Evolutionary conservation across 805 yeast species (phyloP), one percentile per base, ranked within the genome.

Genomic region (Ogataea ramenticola): DNA sequence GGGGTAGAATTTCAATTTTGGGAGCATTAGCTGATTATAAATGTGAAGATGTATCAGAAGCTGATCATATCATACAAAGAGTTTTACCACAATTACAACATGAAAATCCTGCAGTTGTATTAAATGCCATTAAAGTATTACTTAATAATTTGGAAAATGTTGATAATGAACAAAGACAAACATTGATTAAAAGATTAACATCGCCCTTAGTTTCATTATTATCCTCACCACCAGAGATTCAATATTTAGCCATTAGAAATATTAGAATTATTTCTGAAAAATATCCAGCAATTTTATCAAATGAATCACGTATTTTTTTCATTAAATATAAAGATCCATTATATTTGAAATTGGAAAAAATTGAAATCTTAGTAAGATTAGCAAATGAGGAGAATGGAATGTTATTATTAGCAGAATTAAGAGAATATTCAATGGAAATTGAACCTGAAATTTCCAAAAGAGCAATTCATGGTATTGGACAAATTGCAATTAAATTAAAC

Each of bases 81-180:
- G 89, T 88, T 10, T 77, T 86, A 10, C 98, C 99, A 14, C 98
- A 93, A 66, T 75, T 91, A 56, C 99, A 91, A 67, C 99, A 91
- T 62, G 97, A 86, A 21, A 91, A 91, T 61, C 96, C 99, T 0
- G 86, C 96, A 4, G 98, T 93, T 19, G 97, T 93, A 3, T 68
- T 91, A 51, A 77, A 87, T 24, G 77, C 96, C 1, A 79, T 93
- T 49, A 87, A 89, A 57, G 88, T 86, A 2, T 79, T 90, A 7
- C 60, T 91, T 17, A 77, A 78, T 45, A 95, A 89, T 58, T 50
- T 82, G 31, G 79, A 78, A 10, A 61, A 68, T 16, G 56, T 83
- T 8, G 55, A 59, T 30, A 51, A 57, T 31, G 56, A 60, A 32
- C 64, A 64, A 22, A 58, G 62, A 33, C 75, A 74, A 15, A 51